These are phyloP conservation scores for Herpotrichia juniperi DNA, from an alignment of 2,329 filamentous ascomycete species.

Conservation along the genomic window DNA sequence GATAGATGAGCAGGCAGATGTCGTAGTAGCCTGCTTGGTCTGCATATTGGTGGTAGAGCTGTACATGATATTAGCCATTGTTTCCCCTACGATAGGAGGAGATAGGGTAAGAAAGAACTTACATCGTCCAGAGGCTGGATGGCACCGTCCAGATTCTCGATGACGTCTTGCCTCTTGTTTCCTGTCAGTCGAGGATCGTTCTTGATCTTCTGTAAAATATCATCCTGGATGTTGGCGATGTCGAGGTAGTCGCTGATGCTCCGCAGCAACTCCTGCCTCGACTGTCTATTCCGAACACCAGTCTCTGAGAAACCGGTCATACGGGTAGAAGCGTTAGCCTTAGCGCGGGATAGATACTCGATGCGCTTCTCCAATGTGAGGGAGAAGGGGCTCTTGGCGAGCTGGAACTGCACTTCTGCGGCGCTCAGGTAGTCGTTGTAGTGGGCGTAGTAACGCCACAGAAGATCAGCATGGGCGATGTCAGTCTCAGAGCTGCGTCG, in stretches of 20 bases:
- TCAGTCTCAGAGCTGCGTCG: conserved; percentile 75
- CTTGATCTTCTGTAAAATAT: conserved; percentile 78
- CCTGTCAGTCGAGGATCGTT: conserved; percentile 72
- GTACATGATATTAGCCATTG: conserved; percentile 12
- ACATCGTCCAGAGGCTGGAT: conserved; percentile 79
- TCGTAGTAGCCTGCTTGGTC: conserved; percentile 94
- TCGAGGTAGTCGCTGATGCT: conserved; percentile 87
- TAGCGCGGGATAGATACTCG: conserved; percentile 86
- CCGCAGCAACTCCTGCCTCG: conserved; percentile 83
- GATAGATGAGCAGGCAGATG: conserved; percentile 89
- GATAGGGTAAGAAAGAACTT: conserved; percentile 46
- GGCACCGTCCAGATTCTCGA: conserved; percentile 74
- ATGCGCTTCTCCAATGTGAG: conserved; percentile 86
- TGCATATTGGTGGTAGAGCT: conserved; percentile 93
- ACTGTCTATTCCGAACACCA: conserved; percentile 63
- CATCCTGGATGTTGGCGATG: conserved; percentile 93
- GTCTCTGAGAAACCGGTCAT: conserved; percentile 71
- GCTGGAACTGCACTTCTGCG: conserved; percentile 80
- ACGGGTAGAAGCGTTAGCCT: conserved; percentile 87
- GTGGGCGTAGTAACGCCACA: conserved; percentile 92
- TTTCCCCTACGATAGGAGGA: conserved; percentile 12
- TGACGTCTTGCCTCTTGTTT: conserved; percentile 68
- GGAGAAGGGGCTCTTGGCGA: conserved; percentile 82
- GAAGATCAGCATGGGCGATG: conserved; percentile 80
- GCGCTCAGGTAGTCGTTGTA: conserved; percentile 84